Evolutionary conservation across 2,329 filamentous ascomycete species (phyloP), one percentile per base, ranked within the genome.

Genomic region (Metarhizium robertsii): DNA sequence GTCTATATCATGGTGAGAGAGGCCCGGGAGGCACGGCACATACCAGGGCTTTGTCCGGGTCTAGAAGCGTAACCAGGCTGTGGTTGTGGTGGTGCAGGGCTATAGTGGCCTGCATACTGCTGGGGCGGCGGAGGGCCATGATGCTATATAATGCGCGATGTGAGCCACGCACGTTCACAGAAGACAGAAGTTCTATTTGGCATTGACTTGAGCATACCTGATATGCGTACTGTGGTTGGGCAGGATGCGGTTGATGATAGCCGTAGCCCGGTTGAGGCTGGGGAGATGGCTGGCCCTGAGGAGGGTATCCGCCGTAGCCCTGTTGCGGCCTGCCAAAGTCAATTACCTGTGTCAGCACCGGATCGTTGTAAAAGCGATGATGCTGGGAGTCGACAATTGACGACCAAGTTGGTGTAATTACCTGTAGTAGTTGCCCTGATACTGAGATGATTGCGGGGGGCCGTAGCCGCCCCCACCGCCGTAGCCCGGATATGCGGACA

Each of bases 401-500:
- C 8, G 11, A 40, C 10, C 4, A 4, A 48, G 30, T 3, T 30
- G 6, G 45, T 30, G 13, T 20, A 25, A 56, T 54, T 52, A 62
- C 60, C 59, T 60, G 46, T 54, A 62, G 50, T 61, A 62, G 60
- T 65, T 76, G 74, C 61, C 59, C 38, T 62, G 66, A 55, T 66
- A 69, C 58, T 79, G 75, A 54, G 69, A 69, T 57, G 70, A 68
- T 58, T 67, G 68, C 18, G 45, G 45, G 14, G 45, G 45, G 1
- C 10, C 20, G 25, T 48, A 48, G 45, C 20, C 45, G 13, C 25
- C 25, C 3, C 20, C 45, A 30, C 45, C 45, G 6, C 11, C 25
- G 25, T 84, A 83, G 50, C 73, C 72, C 61, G 80, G 81, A 67
- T 84, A 86, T 65, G 81, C 83, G 61, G 84, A 85, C 84, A 86